Evolutionary conservation across 441 rosid genomes (phyloP).

Genomic region (Erysimum pusillum): DNA sequence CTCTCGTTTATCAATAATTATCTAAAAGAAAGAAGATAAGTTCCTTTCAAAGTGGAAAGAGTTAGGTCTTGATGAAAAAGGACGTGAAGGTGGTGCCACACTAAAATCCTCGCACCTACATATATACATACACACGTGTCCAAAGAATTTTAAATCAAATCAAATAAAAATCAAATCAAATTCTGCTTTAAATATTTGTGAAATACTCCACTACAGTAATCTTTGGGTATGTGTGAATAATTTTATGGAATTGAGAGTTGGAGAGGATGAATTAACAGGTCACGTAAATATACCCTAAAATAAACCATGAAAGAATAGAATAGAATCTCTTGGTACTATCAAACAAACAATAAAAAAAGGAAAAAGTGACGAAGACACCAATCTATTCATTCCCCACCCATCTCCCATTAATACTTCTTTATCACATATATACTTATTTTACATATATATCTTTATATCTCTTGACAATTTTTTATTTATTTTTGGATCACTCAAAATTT

Average conservation of each 20-base stretch:
- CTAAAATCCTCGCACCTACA: slow-evolving; percentile 21
- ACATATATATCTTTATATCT: not conserved
- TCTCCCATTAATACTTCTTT: slow-evolving; percentile 25
- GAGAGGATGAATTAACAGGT: slow-evolving; percentile 43
- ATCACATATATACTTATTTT: not conserved
- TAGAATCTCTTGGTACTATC: slow-evolving; percentile 46
- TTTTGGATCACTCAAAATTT: slow-evolving; percentile 12
- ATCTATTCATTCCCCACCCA: slow-evolving; percentile 49
- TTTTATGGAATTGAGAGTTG: slow-evolving; percentile 19
- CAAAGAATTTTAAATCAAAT: not conserved
- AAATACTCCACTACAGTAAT: not conserved
- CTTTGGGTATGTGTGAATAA: slow-evolving; percentile 34
- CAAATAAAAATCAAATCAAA: slow-evolving; percentile 5
- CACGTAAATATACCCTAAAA: slow-evolving; percentile 42
- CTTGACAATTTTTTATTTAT: slow-evolving; percentile 2
- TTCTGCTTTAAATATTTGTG: not conserved
- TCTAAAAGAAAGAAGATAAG: slow-evolving; percentile 31
- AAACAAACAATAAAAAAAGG: slow-evolving; percentile 35
- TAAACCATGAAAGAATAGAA: slow-evolving; percentile 36
- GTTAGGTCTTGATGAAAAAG: slow-evolving; percentile 42
- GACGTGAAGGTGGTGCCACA: slow-evolving; percentile 38
- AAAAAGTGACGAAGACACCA: slow-evolving; percentile 43
- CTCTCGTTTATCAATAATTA: slow-evolving; percentile 28
- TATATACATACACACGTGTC: slow-evolving; percentile 37
- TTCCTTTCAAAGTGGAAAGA: slow-evolving; percentile 45